Conservation (phyloP, 805 yeast genomes). For the Starmerella vitae region DNA sequence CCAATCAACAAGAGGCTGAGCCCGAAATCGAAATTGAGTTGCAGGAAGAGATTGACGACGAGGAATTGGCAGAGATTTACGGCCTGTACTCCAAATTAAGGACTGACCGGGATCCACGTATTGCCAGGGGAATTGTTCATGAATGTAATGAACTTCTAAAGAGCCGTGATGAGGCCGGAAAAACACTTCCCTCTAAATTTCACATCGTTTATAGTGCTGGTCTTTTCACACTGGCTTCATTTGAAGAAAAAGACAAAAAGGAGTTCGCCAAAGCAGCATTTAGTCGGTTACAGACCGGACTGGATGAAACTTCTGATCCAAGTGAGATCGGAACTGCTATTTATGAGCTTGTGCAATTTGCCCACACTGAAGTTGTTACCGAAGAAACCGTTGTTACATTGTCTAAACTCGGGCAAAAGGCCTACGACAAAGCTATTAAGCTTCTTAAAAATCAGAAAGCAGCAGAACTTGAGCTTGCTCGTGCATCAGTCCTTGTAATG, state of each 20-base stretch:
- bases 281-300: constrained; percentile 53
- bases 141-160: constrained; percentile 70
- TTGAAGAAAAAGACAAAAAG: constrained; percentile 20
- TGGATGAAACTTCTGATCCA: constrained; percentile 16
- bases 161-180: constrained; percentile 22
- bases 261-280: constrained; percentile 58
- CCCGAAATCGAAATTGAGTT: constrained; percentile 52
- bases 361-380: constrained; percentile 8
- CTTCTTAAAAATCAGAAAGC: constrained; percentile 2
- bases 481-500: constrained; percentile 12
- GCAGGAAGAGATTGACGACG: constrained; percentile 57
- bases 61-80: constrained; percentile 61
- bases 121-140: constrained; percentile 64
- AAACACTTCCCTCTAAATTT: constrained; percentile 32
- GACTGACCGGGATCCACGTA: constrained; percentile 34
- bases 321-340: constrained; percentile 14
- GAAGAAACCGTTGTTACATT: constrained; percentile 6
- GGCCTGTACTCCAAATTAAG: constrained; percentile 60
- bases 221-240: constrained; percentile 25
- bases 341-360: constrained; percentile 14
- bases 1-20: constrained; percentile 15
- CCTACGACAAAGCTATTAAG: constrained; percentile 1
- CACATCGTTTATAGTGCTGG: constrained; percentile 66
- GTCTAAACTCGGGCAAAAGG: constrained; percentile 3
- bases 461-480: constrained; percentile 10